A percentile compares a stretch with the other conserved stretches of the same genome.
These are phyloP conservation scores for Botrytis deweyae DNA, from an alignment of 2,329 filamentous ascomycete genomes.

Conservation along the genomic window DNA sequence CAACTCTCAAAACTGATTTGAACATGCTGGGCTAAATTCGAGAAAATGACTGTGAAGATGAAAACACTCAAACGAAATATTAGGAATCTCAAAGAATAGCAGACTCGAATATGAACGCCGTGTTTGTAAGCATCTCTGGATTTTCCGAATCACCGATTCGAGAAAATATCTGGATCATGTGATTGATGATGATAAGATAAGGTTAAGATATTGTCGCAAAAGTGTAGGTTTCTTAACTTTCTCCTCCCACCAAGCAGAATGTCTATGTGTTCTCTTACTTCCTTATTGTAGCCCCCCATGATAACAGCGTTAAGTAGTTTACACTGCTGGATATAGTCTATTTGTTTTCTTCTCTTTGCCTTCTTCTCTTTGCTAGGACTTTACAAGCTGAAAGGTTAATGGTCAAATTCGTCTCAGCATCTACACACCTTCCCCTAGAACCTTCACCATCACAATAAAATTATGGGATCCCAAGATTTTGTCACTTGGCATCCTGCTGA, in stretches of 20 bases:
- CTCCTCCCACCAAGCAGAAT: neutral
- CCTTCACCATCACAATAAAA: neutral
- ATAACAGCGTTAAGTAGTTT: neutral
- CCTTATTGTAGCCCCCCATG: neutral
- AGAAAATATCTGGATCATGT: slow-evolving; percentile 11
- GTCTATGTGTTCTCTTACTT: neutral
- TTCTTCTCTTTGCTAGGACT: neutral
- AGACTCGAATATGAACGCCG: slow-evolving; percentile 18
- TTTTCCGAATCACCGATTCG: slow-evolving; percentile 21
- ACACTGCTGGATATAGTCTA: neutral
- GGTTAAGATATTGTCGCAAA: slow-evolving; percentile 9
- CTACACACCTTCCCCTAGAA: neutral
- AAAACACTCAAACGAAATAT: slow-evolving; percentile 30
- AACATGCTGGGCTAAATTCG: slow-evolving; percentile 31
- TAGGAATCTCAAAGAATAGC: slow-evolving; percentile 3
- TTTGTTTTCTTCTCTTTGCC: neutral
- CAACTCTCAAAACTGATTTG: slow-evolving; percentile 33
- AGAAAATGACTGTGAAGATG: slow-evolving; percentile 22
- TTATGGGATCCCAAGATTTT: slow-evolving; percentile 22
- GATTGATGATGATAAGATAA: slow-evolving; percentile 15
- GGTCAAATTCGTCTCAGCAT: neutral
- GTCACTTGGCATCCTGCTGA: slow-evolving; percentile 42
- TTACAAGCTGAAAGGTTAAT: neutral
- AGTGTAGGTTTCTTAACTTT: neutral
- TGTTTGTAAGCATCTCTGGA: slow-evolving; percentile 35